Evolutionary conservation across 371 early-diverging fungal species (phyloP).

Genomic region (Mucor piriformis): DNA sequence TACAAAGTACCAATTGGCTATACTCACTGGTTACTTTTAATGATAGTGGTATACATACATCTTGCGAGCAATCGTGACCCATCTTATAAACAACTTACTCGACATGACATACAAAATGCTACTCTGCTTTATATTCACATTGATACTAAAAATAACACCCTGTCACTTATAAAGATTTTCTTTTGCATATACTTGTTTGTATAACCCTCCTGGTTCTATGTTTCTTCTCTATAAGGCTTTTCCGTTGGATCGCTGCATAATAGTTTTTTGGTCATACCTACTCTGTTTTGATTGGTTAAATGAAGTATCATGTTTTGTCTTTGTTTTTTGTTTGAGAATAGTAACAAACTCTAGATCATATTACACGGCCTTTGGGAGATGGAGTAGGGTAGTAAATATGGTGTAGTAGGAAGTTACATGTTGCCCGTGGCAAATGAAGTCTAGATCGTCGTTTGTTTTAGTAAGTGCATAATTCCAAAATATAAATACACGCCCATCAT

Average conservation of each 20-base stretch:
- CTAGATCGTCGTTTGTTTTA: background rate
- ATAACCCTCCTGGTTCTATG: background rate
- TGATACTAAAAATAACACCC: too few relatives aligned
- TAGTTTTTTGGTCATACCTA: background rate
- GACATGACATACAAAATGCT: too few relatives aligned
- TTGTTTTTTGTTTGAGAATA: background rate
- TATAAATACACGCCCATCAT: background rate
- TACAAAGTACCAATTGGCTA: background rate
- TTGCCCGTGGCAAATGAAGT: background rate
- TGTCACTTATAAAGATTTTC: background rate
- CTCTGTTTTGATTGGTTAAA: background rate
- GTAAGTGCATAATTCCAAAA: background rate
- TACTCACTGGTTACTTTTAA: background rate
- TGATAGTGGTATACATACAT: too few relatives aligned
- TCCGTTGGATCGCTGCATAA: background rate
- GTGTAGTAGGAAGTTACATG: background rate
- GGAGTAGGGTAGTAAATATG: background rate
- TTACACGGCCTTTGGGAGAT: background rate
- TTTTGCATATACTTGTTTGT: background rate
- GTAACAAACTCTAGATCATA: conserved; percentile 3
- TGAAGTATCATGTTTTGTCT: background rate
- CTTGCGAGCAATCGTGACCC: too few relatives aligned
- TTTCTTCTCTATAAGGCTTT: background rate
- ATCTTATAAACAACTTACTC: too few relatives aligned
- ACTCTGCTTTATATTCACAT: too few relatives aligned